Evolutionary conservation across 2,329 filamentous ascomycete species (phyloP), one percentile per base, ranked within the genome.

Genomic region (Huntiella savannae): DNA sequence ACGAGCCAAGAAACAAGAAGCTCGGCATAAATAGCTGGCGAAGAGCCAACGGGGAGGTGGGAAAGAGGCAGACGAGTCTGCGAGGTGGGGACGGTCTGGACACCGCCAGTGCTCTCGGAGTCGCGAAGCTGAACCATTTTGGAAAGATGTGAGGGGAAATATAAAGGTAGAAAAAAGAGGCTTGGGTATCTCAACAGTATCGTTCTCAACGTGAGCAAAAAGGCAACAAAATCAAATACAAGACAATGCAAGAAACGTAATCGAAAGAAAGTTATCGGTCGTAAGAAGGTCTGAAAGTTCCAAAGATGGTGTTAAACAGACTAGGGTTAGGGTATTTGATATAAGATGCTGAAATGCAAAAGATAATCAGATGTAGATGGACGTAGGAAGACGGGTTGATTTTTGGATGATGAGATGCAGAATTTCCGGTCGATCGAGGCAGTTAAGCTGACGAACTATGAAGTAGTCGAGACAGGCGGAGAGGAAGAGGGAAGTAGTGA

Each of bases 1-100:
- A 54, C 46, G 7, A 54, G 52, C 54, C 54, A 55, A 16, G 54
- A 45, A 5, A 55, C 51, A 11, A 55, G 43, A n/a, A 55, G 41
- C 47, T 54, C 51, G 16, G 52, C 40, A 32, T 40, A 48, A 16
- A 50, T 45, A 11, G 28, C 5, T n/a, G 43, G 3, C 10, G 36
- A 10, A 12, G 35, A n/a, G 11, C n/a, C 16, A 15, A 11, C 44
- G 17, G 47, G 40, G n/a, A 52, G 37, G 19, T 39, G 42, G 22
- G 33, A 28, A 11, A 47, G 41, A 13, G 34, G 17, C 5, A 50
- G 17, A 15, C 8, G 42, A 33, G 33, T 17, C 13, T 37, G 33
- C 13, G 40, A 42, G 36, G 37, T 41, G 35, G 47, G 19, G 8
- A 47, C 33, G 33, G 41, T 16, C 17, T 36, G 15, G 32, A 40